Evolutionary conservation across 768 basidiomycete species (phyloP), one percentile per base, ranked within the genome.

Genomic region (Dioszegia hungarica): DNA sequence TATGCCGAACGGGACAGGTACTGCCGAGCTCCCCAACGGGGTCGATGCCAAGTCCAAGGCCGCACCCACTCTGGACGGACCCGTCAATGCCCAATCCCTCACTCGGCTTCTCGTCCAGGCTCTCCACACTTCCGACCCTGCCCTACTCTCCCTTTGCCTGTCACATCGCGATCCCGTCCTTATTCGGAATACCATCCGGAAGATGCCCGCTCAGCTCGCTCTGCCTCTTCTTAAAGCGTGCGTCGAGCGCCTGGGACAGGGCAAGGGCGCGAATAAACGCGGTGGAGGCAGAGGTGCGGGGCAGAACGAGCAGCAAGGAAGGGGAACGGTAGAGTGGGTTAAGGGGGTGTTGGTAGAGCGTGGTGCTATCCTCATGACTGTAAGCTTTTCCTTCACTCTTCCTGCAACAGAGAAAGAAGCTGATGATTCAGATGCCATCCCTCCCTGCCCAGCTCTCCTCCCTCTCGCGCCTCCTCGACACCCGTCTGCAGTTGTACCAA

Each of bases 41-140:
- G 81, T 78, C n/a, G 74, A 62, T 3, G 41, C 52, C 15, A 63
- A 56, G 14, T 56, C 54, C 29, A 66, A 56, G 19, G 64, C 72
- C 19, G 61, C 56, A 24, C 33, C 50, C 3, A 59, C 55, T 8
- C 52, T 60, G 40, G 67, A 63, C 31, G 69, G 68, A 15, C 67
- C 70, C 2, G 70, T 74, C 41, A 89, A 92, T 34, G 85, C 90
- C 0, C 85, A 86, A 62, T 93, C 94, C 0, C 82, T 98, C 57
- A 90, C 94, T 25, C 86, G 91, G 54, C 93, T 94, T 25, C 81
- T 99, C 46, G 89, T 94, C 56, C 95, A 99, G 78, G 94, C 95
- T 0, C 78, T 99, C 25, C 95, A 99, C 74, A 97, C 95, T 0
- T 86, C 88, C 19, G 95, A 99, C 79, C 83, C 88, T 2, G 83